These are phyloP conservation scores for Gossypium australe DNA, from an alignment of 345 rosid species.

Conservation along the genomic window DNA sequence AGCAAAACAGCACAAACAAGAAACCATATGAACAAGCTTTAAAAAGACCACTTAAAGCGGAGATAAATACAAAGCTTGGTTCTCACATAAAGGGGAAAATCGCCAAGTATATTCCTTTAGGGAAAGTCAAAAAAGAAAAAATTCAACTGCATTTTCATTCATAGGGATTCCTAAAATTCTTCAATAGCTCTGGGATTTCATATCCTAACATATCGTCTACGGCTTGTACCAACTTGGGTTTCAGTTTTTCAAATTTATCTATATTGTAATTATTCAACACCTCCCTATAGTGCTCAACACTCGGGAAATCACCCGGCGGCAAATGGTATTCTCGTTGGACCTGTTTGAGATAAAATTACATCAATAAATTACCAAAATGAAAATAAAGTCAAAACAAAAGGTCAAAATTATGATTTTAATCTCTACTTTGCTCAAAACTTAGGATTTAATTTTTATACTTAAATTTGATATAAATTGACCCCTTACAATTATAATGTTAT, in stretches of 20 bases:
- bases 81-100: neutral
- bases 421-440: no score
- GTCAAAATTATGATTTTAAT: no score
- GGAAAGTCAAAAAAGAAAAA: neutral
- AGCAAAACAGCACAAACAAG: neutral
- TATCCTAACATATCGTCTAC: conserved; percentile 91
- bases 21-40: neutral
- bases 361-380: no score
- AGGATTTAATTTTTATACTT: no score
- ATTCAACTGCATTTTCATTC: conserved; percentile 27
- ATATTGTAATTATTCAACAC: conserved; percentile 63
- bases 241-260: conserved; percentile 78
- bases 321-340: conserved; percentile 81
- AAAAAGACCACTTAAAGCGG: neutral
- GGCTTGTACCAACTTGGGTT: conserved; percentile 81
- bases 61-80: neutral
- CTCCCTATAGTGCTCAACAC: conserved; percentile 70
- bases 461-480: no score
- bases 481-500: no score
- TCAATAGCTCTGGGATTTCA: conserved; percentile 79
- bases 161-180: conserved; percentile 78
- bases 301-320: conserved; percentile 79
- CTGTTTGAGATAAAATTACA: conserved; percentile 26
- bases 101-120: neutral
- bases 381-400: no score